phyloP scores from a whole-genome alignment of 2,329 filamentous ascomycete species.

The Mycocentrospora acerina region DNA sequence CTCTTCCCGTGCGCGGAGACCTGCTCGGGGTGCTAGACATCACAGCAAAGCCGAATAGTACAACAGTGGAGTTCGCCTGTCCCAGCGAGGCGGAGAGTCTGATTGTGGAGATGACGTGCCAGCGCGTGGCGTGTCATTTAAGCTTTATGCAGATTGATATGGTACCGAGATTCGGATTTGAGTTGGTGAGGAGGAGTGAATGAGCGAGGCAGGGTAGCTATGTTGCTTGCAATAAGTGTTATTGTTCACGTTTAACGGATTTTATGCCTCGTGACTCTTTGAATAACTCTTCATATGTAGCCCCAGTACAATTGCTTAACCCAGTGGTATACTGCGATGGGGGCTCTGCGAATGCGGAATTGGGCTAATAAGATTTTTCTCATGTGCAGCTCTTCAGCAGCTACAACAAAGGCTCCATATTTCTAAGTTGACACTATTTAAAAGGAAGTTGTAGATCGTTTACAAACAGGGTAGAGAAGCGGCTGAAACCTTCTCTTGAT shows the following conservation, averaged over 20 bases:
- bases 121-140: constrained; percentile 5
- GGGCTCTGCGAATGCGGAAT: no score
- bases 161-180: constrained; percentile 6
- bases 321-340: no score
- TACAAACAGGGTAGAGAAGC: neutral
- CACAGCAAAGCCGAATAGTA: constrained; percentile 5
- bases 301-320: neutral
- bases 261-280: neutral
- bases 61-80: constrained; percentile 7
- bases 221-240: neutral
- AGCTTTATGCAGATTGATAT: constrained; percentile 11
- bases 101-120: constrained; percentile 7
- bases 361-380: neutral
- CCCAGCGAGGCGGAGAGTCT: constrained; percentile 5
- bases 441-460: constrained; percentile 1
- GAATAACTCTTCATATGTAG: neutral
- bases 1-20: constrained; percentile 5
- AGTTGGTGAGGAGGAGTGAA: constrained; percentile 7
- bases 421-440: neutral
- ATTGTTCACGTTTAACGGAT: constrained; percentile 1
- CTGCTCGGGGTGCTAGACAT: constrained; percentile 9
- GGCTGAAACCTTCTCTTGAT: constrained; percentile 1
- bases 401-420: constrained; percentile 1
- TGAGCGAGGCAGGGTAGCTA: neutral
- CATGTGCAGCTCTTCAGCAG: neutral